Base-by-base conservation (phyloP, 148 eudicot genomes). In the Vaccinium myrtillus region DNA sequence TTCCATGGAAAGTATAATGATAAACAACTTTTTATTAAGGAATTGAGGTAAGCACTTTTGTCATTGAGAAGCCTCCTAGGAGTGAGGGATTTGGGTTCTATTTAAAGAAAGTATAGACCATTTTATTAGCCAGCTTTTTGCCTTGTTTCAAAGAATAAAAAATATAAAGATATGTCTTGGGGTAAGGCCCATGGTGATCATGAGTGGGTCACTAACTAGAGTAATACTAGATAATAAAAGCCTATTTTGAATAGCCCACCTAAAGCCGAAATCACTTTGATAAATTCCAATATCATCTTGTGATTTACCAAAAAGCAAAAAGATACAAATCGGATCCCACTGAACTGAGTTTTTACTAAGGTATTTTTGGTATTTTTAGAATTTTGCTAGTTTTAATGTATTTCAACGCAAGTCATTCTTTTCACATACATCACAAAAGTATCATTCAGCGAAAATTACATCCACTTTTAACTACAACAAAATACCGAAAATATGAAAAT, bases 61-160 rank as follows among this genome's bases (percentile, higher is more conserved):
- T 91, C 43, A 87, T 25, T 84, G 84, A 79, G 87, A 89, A 89
- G 93, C 84, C 85, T 89, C 91, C 93, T 86, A 75, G 86, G 90
- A 91, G 89, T 89, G 81, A 87, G 93, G 88, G 88, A 83, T 87
- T 89, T 85, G 63, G 48, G 69, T 54, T 71, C 25, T 78, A 84
- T 84, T 82, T 86, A 84, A 75, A 75, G 74, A 74, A 59, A 13
- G 80, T 80, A 11, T 56, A 79, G 77, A 69, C 39, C 74, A 69
- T 13, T 69, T 12, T 12, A 30, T 23, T 39, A 48, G 25, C 67
- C 86, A 84, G 79, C 86, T 71, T 84, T 84, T 85, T 81, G 84
- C 87, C 73, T 74, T 85, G 53, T 85, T 81, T 81, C 69, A 85
- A 63, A 59, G 36, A 81, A 79, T 74, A 76, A 23, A 65, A 85